Conservation (phyloP, 257 asterid species). For the Cordia subcordata region DNA sequence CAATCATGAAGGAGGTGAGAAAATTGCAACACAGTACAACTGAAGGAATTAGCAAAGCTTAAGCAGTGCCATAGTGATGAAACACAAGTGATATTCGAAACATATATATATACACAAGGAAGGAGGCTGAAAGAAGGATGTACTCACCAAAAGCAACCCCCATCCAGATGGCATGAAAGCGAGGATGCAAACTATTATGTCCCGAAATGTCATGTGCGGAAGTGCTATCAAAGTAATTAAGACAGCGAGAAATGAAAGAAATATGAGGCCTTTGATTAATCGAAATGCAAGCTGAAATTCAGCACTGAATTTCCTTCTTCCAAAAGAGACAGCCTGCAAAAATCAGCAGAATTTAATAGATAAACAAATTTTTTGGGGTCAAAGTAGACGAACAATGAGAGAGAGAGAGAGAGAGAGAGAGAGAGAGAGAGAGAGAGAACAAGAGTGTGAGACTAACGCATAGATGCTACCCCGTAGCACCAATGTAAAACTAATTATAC, state of each 20-base stretch:
- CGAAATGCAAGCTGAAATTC: constrained; percentile 81
- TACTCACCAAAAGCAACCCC: constrained; percentile 85
- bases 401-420: too few relatives aligned
- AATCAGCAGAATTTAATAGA: neutral
- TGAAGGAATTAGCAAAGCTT: neutral
- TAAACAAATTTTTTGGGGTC: too few relatives aligned
- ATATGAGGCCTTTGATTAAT: constrained; percentile 59
- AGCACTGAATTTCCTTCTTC: constrained; percentile 77
- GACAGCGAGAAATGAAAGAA: constrained; percentile 52
- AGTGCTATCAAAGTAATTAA: constrained; percentile 57
- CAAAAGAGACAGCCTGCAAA: constrained; percentile 61
- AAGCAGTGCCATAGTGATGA: neutral
- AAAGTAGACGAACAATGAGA: too few relatives aligned
- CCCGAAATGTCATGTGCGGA: constrained; percentile 67
- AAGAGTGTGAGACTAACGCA: too few relatives aligned
- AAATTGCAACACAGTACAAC: neutral
- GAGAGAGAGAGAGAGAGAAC: too few relatives aligned
- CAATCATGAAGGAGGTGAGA: neutral
- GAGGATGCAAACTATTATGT: constrained; percentile 73
- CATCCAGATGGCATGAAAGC: constrained; percentile 98
- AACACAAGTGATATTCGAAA: neutral
- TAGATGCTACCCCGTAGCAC: too few relatives aligned
- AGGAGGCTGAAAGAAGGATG: neutral
- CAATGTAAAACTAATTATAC: too few relatives aligned
- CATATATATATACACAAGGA: too few relatives aligned